Evolutionary conservation across 2,329 filamentous ascomycete genomes (phyloP).

Genomic region (Fusarium bulbicola): DNA sequence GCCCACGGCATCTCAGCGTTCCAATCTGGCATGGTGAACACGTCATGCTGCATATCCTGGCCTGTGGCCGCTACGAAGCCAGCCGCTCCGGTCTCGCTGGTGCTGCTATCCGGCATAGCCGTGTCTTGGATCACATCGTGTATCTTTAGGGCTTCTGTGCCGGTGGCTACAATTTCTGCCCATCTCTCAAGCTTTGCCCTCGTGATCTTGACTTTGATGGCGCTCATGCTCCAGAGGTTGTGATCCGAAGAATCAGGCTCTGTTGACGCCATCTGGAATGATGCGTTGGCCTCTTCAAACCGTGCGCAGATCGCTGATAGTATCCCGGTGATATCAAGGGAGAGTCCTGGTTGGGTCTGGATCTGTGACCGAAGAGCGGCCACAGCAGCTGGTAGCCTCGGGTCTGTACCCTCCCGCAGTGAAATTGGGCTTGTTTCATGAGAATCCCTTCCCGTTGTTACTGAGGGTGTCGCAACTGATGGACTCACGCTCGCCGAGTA

Average conservation of each 20-base stretch:
- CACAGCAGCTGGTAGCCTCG: slow-evolving; percentile 52
- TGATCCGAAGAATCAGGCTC: slow-evolving; percentile 51
- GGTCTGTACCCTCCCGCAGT: slow-evolving; percentile 48
- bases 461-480: not conserved
- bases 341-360: slow-evolving; percentile 54
- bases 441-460: slow-evolving; percentile 16
- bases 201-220: slow-evolving; percentile 58
- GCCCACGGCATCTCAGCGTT: slow-evolving; percentile 43
- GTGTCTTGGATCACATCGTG: slow-evolving; percentile 31
- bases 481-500: slow-evolving; percentile 24
- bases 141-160: slow-evolving; percentile 42
- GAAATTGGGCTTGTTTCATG: slow-evolving; percentile 30
- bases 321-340: slow-evolving; percentile 56
- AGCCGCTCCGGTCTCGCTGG: not conserved
- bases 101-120: slow-evolving; percentile 14
- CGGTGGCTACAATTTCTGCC: slow-evolving; percentile 55
- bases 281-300: slow-evolving; percentile 55
- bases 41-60: slow-evolving; percentile 37
- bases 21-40: slow-evolving; percentile 39
- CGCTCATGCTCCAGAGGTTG: slow-evolving; percentile 59
- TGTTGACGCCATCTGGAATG: slow-evolving; percentile 45
- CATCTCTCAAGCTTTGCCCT: slow-evolving; percentile 58
- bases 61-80: slow-evolving; percentile 9
- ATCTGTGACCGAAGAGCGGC: slow-evolving; percentile 53
- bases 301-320: slow-evolving; percentile 52